Conservation (phyloP, 208 protist species). For the Leishmania lainsoni region DNA sequence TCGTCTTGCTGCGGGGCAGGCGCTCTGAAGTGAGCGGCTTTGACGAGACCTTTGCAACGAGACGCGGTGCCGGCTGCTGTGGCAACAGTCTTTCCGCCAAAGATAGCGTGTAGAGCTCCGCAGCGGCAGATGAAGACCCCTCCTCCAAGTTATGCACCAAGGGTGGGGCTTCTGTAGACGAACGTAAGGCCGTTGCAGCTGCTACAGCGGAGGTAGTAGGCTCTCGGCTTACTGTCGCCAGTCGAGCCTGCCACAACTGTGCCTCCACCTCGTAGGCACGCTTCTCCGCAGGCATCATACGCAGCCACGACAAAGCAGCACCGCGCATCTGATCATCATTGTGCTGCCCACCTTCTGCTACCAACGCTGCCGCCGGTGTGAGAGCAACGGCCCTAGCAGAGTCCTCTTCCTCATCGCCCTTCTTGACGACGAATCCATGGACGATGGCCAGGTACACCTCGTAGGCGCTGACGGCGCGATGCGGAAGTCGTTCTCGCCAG, state of each 20-base stretch:
- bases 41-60: neutral
- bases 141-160: neutral
- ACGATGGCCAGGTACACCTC: conserved; percentile 23
- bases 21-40: neutral
- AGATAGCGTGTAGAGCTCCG: neutral
- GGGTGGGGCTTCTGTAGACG: neutral
- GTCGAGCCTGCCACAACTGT: conserved; percentile 9
- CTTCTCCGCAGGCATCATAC: conserved; percentile 7
- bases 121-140: neutral
- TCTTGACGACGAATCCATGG: conserved; percentile 24
- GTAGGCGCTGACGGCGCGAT: conserved; percentile 20
- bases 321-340: conserved; percentile 2
- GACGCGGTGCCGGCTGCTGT: neutral
- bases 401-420: neutral
- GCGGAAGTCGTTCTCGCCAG: conserved; percentile 16
- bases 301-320: conserved; percentile 24
- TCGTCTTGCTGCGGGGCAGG: conserved; percentile 7
- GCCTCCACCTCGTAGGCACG: conserved; percentile 20
- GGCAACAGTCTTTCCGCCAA: neutral
- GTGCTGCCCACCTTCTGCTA: neutral
- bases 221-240: neutral
- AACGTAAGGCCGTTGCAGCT: neutral
- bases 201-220: neutral
- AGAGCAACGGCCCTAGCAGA: neutral
- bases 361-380: conserved; percentile 14